Conservation (phyloP, 2,329 filamentous ascomycete genomes). For the Aspergillus melleus region DNA sequence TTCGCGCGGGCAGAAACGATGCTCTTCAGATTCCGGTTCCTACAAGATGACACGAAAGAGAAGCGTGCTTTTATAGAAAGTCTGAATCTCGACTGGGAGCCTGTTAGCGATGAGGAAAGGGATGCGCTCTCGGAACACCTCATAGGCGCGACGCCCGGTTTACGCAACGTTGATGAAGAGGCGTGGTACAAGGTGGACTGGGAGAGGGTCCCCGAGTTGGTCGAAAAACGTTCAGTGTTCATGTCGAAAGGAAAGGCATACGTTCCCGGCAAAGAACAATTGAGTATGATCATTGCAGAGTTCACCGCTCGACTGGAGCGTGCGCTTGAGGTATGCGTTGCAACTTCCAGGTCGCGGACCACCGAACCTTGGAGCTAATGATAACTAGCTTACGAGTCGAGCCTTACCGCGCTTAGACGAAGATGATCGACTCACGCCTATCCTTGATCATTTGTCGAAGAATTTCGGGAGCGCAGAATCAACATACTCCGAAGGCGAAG, state of each 20-base stretch:
- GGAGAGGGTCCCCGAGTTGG: constrained; percentile 85
- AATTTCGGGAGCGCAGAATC: constrained; percentile 93
- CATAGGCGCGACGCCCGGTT: constrained; percentile 54
- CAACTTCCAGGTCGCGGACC: constrained; percentile 4
- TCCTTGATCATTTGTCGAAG: constrained; percentile 81
- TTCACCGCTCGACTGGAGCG: constrained; percentile 78
- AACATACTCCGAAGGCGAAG: constrained; percentile 68
- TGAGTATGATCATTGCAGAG: constrained; percentile 85
- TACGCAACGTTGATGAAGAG: constrained; percentile 67
- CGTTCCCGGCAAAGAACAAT: constrained; percentile 82
- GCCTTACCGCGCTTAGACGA: constrained; percentile 91
- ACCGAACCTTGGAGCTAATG: constrained; percentile 21
- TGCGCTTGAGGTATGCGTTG: constrained; percentile 69
- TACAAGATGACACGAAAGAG: constrained; percentile 73
- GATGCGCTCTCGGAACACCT: constrained; percentile 64
- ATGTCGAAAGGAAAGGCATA: constrained; percentile 82
- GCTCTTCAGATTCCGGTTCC: constrained; percentile 81
- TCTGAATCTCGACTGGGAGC: constrained; percentile 81
- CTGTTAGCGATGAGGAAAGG: constrained; percentile 77
- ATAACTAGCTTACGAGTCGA: constrained; percentile 73
- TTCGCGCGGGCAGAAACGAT: constrained; percentile 86
- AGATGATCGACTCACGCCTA: constrained; percentile 82
- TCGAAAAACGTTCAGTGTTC: constrained; percentile 76
- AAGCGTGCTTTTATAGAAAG: constrained; percentile 72
- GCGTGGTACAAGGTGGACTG: constrained; percentile 96